Evolutionary conservation across 805 yeast genomes (phyloP), one percentile per base, ranked within the genome.

Genomic region (Candida pseudoglaebosa): DNA sequence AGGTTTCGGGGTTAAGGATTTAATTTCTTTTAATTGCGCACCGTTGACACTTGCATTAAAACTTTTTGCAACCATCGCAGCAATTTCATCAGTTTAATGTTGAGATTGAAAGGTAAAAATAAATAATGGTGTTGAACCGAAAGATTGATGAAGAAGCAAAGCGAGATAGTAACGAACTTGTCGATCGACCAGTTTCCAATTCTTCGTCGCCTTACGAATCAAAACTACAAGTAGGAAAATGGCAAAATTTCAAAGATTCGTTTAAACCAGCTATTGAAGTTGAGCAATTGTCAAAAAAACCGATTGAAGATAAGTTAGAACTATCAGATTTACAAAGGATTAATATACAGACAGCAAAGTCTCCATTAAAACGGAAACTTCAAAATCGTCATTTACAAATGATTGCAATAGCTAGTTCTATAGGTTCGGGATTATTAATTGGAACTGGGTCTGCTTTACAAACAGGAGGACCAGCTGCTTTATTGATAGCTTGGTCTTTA

Each of bases 191-290:
- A 5, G 29, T 26, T 5, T 7, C 15, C n/a, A 5, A 5, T 12
- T 33, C 41, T 18, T 16, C 39, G 16, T 14, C 18, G 8, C 29
- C 35, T 20, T 38, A 30, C 24, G 44, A 35, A 22, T 9, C 14
- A 21, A 26, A 34, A 28, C 32, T 14, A 13, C n/a, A 12, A 10
- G 10, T 28, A 5, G 42, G 47, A 13, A 63, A 56, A 50, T 72
- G 77, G 77, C 61, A 58, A 38, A 49, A 49, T 18, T 66, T 75
- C 47, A 70, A 61, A 45, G 78, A 75, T 50, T 73, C 80, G 4
- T 75, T 75, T 61, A 73, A 64, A 50, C 55, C 65, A 17, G 60
- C 51, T 24, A 48, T 49, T 10, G 45, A 49, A n/a, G 45, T 28
- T 4, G 42, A 44, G 24, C 24, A 36, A 19, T 34, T 30, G 41